Evolutionary conservation across 1,284 basidiomycete species (phyloP).

Genomic region (Pseudozyma tsukubaensis): DNA sequence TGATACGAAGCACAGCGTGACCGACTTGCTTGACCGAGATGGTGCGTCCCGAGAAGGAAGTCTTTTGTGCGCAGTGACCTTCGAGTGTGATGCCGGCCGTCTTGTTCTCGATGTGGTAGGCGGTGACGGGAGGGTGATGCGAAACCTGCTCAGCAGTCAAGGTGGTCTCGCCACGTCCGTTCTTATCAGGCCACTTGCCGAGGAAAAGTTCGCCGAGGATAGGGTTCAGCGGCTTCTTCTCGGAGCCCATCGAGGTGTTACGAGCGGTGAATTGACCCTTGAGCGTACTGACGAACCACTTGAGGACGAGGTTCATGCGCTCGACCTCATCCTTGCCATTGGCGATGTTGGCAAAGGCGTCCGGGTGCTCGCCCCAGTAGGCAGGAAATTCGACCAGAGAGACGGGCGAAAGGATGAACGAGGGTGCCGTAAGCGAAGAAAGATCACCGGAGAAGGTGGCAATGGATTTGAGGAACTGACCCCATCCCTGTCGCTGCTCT

Average conservation of each 20-base stretch:
- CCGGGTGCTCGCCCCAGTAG: conserved; percentile 69
- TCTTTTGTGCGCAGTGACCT: conserved; percentile 97
- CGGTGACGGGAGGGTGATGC: conserved; percentile 74
- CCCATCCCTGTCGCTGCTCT: conserved; percentile 63
- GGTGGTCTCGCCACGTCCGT: conserved; percentile 83
- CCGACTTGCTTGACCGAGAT: conserved; percentile 96
- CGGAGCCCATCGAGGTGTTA: conserved; percentile 76
- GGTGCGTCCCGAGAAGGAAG: conserved; percentile 76
- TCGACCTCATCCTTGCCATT: conserved; percentile 65
- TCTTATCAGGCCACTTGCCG: conserved; percentile 85
- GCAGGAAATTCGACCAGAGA: conserved; percentile 67
- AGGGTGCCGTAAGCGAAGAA: conserved; percentile 91
- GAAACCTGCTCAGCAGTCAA: conserved; percentile 87
- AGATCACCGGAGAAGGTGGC: conserved; percentile 78
- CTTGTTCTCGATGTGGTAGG: conserved; percentile 81
- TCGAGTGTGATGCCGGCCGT: conserved; percentile 81
- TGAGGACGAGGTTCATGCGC: conserved; percentile 65
- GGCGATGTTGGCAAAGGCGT: conserved; percentile 56
- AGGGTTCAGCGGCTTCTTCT: conserved; percentile 97
- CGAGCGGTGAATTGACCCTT: conserved; percentile 88
- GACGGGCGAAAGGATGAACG: conserved; percentile 71
- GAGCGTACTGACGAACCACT: conserved; percentile 74
- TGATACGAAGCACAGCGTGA: conserved; percentile 84
- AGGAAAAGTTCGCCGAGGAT: conserved; percentile 91
- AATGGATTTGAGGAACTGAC: conserved; percentile 65